Percentiles rank a stretch among this genome's conserved stretches.
These are phyloP conservation scores for Kuraishia capsulata DNA, from an alignment of 805 yeast species.

Conservation along the genomic window DNA sequence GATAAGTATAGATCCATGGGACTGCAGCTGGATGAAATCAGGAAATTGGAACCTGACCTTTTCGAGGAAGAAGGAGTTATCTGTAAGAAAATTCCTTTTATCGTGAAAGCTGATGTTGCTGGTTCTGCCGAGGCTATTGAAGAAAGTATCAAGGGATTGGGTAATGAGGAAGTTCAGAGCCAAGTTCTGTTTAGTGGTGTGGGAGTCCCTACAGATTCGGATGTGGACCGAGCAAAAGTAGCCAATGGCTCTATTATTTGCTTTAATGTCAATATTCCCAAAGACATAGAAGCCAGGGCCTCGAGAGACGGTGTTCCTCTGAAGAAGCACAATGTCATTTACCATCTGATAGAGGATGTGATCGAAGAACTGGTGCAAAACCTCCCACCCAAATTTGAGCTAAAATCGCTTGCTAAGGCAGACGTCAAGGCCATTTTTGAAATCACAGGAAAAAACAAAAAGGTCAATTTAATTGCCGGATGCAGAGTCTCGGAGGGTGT, in stretches of 20 bases:
- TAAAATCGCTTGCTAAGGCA: constrained; percentile 57
- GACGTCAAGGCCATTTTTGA: constrained; percentile 65
- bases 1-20: constrained; percentile 57
- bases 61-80: constrained; percentile 18
- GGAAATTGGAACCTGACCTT: constrained; percentile 21
- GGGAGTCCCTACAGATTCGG: constrained; percentile 65
- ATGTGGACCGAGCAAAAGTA: constrained; percentile 56
- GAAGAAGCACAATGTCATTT: constrained; percentile 68
- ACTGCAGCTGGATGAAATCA: constrained; percentile 38
- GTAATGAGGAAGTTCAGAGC: constrained; percentile 76
- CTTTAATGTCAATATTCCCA: constrained; percentile 66
- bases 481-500: constrained; percentile 69
- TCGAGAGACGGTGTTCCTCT: constrained; percentile 46
- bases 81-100: constrained; percentile 40
- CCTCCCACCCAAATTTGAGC: constrained; percentile 59
- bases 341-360: constrained; percentile 80
- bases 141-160: constrained; percentile 74
- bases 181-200: constrained; percentile 67
- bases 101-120: constrained; percentile 84
- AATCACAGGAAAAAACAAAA: constrained; percentile 50
- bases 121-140: constrained; percentile 93
- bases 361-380: constrained; percentile 49
- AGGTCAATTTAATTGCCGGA: constrained; percentile 68
- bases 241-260: constrained; percentile 70
- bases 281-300: constrained; percentile 52